phyloP scores from a whole-genome alignment of 257 asterid genomes.

The Plantago major region DNA sequence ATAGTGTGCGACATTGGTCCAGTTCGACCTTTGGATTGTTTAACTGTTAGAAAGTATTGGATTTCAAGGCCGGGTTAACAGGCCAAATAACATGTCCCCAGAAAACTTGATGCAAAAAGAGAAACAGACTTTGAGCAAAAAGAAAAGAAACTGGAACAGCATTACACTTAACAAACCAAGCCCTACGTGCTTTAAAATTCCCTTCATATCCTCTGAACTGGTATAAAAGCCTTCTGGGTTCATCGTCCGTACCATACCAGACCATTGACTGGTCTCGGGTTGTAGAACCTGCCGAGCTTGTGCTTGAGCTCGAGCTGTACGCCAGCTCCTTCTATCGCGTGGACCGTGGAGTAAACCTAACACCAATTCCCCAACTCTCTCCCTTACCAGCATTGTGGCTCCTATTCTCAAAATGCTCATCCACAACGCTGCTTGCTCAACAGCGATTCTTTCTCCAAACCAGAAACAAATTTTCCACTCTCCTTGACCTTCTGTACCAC shows the following conservation, averaged over 20 bases:
- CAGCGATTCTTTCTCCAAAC: not conserved
- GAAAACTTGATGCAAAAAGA: too few relatives aligned
- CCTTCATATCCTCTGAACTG: too few relatives aligned
- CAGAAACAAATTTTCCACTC: not conserved
- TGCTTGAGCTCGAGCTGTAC: not conserved
- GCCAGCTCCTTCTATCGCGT: not conserved
- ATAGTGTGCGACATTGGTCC: too few relatives aligned
- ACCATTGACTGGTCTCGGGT: not conserved
- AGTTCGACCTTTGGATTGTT: too few relatives aligned
- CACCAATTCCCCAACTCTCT: conserved; percentile 1
- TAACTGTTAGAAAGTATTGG: too few relatives aligned
- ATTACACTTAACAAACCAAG: too few relatives aligned
- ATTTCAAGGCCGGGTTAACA: too few relatives aligned
- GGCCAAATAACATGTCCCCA: too few relatives aligned
- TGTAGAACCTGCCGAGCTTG: not conserved
- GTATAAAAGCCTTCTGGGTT: too few relatives aligned
- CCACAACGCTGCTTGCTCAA: not conserved
- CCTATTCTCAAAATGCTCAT: not conserved
- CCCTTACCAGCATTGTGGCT: not conserved
- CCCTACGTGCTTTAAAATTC: too few relatives aligned
- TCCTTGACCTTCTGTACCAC: not conserved
- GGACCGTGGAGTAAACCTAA: not conserved
- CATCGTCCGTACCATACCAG: not conserved
- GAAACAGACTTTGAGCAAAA: too few relatives aligned
- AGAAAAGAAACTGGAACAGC: too few relatives aligned